Evolutionary conservation across 2,329 filamentous ascomycete genomes (phyloP).

Genomic region (Teratosphaeria viscida): DNA sequence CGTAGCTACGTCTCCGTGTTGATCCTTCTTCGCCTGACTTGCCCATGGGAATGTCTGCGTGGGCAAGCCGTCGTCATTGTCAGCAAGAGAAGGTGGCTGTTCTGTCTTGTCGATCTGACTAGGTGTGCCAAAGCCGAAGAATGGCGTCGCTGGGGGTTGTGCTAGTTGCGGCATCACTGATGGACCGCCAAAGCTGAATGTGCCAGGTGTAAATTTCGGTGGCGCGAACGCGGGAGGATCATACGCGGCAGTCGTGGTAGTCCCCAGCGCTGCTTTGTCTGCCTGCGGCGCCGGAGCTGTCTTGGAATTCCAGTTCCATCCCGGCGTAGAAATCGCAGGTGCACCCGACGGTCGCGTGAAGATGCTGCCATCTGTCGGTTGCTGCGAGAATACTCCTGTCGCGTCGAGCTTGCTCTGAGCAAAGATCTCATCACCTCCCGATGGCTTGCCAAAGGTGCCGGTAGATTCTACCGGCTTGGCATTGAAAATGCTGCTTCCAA

Average conservation of each 20-base stretch:
- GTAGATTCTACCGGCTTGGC: not conserved
- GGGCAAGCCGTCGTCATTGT: not conserved
- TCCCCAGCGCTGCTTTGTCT: not conserved
- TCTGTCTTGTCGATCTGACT: not conserved
- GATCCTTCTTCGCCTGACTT: not conserved
- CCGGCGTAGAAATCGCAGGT: not conserved
- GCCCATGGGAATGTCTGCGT: not conserved
- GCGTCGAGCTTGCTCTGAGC: not conserved
- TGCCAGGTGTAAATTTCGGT: not conserved
- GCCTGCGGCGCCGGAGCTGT: not conserved
- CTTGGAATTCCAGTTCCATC: not conserved
- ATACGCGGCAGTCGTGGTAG: not conserved
- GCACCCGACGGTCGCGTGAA: not conserved
- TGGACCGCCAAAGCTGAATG: not conserved
- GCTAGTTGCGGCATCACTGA: not conserved
- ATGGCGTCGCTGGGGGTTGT: not conserved
- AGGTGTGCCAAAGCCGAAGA: not conserved
- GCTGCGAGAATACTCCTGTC: not conserved
- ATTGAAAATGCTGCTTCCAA: constrained; percentile 2
- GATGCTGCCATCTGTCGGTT: not conserved
- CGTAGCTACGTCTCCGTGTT: not conserved
- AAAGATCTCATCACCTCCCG: not conserved
- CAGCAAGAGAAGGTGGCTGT: not conserved
- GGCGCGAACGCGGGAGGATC: not conserved
- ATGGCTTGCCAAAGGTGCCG: not conserved